Base-by-base conservation (phyloP, 768 basidiomycete genomes). In the Ephemerocybe angulata region DNA sequence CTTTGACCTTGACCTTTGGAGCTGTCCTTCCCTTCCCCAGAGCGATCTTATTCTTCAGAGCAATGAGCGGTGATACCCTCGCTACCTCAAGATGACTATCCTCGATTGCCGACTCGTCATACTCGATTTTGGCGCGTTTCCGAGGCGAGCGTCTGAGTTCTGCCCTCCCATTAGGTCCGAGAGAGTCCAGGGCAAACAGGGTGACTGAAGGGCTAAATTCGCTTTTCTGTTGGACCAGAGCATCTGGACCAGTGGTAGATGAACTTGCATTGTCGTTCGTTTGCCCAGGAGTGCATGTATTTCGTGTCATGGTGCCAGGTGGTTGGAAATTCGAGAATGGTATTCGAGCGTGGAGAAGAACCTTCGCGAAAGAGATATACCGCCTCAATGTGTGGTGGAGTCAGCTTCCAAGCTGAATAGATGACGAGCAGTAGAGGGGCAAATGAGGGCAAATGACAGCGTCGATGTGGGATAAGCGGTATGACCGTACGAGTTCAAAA, bases 51-150 rank as follows among this genome's bases (percentile, higher is more conserved):
- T 41, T 41, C 38, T 19, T 13, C 7, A 41, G 38, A 5, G 38
- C 38, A 8, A 41, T 4, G 7, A 41, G 17, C 29, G 42, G 21
- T 19, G 30, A 33, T 41, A 54, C 28, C 41, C 30, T 21, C 24
- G 52, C 19, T 33, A 35, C 33, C 33, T 8, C 8, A 35, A 35
- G 8, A 8, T 35, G 38, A 19, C 38, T 41, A 19, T 19, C 38
- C 38, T 41, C 48, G 17, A 12, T 46, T 1, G 21, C 25, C 25
- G 10, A n/a, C 31, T n/a, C n/a, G n/a, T n/a, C n/a, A n/a, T n/a
- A n/a, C n/a, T 56, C 55, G 4, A 50, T 21, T 37, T 56, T 56
- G 1, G 37, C 50, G 25, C 55, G 48, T 51, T 56, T 56, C 12
- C 50, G 29, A 11, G 48, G 48, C 2, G 47, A 55, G 13, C 37